A percentile compares a stretch with the other conserved stretches of the same genome.
phyloP scores from a whole-genome alignment of 306 rosid species.

The Sindora glabra region DNA sequence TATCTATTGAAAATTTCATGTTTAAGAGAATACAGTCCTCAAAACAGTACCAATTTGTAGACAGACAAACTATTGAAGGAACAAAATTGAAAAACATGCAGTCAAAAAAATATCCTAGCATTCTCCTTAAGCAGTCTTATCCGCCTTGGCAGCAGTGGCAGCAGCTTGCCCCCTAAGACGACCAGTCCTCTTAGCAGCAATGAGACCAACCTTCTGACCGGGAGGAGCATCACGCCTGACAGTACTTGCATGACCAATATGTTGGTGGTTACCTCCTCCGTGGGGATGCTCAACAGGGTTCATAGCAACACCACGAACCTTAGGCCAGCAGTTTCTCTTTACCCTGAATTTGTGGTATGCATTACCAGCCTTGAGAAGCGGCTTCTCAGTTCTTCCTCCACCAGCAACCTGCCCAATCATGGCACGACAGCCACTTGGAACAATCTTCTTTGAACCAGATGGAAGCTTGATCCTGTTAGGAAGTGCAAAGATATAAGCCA shows the following conservation, averaged over 20 bases:
- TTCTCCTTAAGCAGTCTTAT: constrained; percentile 7
- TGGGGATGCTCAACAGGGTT: constrained; percentile 52
- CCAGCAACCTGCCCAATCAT: constrained; percentile 46
- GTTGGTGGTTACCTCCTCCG: constrained; percentile 46
- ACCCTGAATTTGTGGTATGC: constrained; percentile 42
- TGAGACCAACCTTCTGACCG: constrained; percentile 43
- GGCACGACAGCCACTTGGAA: constrained; percentile 38
- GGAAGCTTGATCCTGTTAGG: constrained; percentile 32
- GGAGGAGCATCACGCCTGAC: constrained; percentile 45
- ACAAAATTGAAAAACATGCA: background rate
- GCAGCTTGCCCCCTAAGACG: constrained; percentile 44
- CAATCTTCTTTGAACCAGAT: constrained; percentile 37
- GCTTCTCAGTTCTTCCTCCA: constrained; percentile 45
- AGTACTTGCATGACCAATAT: constrained; percentile 40
- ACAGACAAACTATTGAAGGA: background rate
- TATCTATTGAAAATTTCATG: background rate
- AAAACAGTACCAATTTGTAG: background rate
- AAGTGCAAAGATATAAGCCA: background rate
- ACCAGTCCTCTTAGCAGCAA: constrained; percentile 44
- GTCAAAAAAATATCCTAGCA: background rate
- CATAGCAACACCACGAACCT: constrained; percentile 51
- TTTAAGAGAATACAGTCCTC: background rate
- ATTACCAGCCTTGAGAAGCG: constrained; percentile 40
- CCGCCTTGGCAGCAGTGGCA: constrained; percentile 32
- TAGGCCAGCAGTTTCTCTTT: constrained; percentile 45